phyloP scores from a whole-genome alignment of 106 monocot genomes.

The Dendrobium chrysotoxum region DNA sequence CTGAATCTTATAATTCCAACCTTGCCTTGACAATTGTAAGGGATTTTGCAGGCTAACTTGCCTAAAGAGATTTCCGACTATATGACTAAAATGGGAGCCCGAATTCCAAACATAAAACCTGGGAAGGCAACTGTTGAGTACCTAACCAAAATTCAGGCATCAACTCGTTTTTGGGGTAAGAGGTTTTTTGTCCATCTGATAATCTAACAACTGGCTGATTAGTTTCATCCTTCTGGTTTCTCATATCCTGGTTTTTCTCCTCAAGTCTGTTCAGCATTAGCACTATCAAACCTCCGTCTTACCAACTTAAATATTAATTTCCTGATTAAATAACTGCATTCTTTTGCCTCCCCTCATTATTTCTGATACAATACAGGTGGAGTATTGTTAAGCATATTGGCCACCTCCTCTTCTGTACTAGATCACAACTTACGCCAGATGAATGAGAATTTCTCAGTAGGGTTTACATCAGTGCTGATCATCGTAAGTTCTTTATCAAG shows the following conservation, averaged over 20 bases:
- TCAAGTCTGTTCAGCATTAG: too few relatives aligned
- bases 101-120: slow-evolving; percentile 91
- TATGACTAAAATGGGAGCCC: slow-evolving; percentile 94
- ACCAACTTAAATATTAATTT: background rate
- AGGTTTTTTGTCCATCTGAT: background rate
- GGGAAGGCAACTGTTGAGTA: slow-evolving; percentile 85
- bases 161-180: slow-evolving; percentile 97
- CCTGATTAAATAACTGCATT: background rate
- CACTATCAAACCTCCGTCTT: too few relatives aligned
- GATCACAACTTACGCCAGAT: slow-evolving; percentile 74
- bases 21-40: background rate
- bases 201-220: background rate
- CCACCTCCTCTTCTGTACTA: slow-evolving; percentile 79
- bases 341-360: background rate
- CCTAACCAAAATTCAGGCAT: slow-evolving; percentile 90
- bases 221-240: background rate
- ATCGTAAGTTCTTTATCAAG: slow-evolving; percentile 64
- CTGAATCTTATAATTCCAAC: background rate
- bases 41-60: slow-evolving; percentile 66
- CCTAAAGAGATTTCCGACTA: slow-evolving; percentile 99
- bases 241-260: background rate
- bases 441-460: slow-evolving; percentile 76
- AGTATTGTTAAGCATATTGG: slow-evolving; percentile 63
- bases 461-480: slow-evolving; percentile 94
- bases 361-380: slow-evolving; percentile 38